Percentiles rank a stretch among this genome's conserved stretches.
phyloP scores from a whole-genome alignment of 2,329 filamentous ascomycete species.

The Talaromyces sp. region DNA sequence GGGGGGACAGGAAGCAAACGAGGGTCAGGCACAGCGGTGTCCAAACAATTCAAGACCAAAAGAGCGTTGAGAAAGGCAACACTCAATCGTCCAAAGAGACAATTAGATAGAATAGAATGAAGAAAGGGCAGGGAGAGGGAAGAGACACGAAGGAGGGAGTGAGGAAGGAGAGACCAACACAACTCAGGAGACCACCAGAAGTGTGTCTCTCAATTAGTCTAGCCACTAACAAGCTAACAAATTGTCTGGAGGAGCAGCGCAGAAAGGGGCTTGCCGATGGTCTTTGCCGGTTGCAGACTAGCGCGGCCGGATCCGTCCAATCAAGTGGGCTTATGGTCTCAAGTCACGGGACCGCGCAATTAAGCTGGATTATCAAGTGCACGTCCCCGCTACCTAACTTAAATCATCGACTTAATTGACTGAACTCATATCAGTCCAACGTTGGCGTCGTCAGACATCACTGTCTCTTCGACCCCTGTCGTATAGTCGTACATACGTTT shows the following conservation, averaged over 20 bases:
- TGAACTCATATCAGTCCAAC: background rate
- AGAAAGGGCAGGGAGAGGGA: background rate
- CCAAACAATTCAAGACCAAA: conserved; percentile 5
- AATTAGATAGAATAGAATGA: conserved; percentile 9
- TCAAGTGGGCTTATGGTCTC: background rate
- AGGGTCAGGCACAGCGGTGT: conserved; percentile 2
- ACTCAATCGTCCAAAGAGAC: conserved; percentile 12
- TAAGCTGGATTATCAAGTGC: conserved; percentile 1
- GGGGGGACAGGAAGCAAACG: conserved; percentile 7
- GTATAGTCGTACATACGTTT: background rate
- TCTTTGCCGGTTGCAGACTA: conserved; percentile 1
- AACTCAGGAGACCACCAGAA: conserved; percentile 15
- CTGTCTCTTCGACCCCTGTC: background rate
- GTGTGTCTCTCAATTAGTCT: background rate
- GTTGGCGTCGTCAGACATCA: background rate
- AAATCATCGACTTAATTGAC: too few relatives aligned
- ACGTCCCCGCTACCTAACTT: background rate
- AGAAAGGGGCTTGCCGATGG: conserved; percentile 14
- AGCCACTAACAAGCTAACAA: conserved; percentile 5
- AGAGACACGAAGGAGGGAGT: background rate
- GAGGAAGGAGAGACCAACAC: conserved; percentile 3
- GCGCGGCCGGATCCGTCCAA: background rate
- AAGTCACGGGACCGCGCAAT: conserved; percentile 13
- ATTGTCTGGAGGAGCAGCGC: conserved; percentile 6
- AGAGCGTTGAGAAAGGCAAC: conserved; percentile 1